Conservation (phyloP, 73 alveolate genomes). For the Paraurostyla sp. region DNA sequence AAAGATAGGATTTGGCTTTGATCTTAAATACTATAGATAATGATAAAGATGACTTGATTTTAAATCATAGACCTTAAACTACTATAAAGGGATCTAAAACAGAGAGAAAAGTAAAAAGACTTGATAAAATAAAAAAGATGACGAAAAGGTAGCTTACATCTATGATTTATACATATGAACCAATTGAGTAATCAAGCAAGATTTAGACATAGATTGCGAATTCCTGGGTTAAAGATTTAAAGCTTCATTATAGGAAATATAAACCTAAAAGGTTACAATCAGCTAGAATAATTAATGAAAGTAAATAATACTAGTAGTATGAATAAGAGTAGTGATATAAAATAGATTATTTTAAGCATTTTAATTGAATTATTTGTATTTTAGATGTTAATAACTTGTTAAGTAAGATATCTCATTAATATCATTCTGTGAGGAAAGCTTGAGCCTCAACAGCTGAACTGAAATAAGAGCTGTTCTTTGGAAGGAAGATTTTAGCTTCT, state of each 20-base stretch:
- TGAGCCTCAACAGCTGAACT: not conserved
- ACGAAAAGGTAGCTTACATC: no score
- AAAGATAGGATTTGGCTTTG: not conserved
- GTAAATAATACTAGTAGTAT: no score
- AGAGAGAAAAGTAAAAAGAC: not conserved
- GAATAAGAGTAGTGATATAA: not conserved
- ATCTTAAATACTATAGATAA: not conserved
- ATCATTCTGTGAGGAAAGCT: not conserved
- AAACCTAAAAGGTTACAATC: no score
- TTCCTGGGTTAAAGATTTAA: no score
- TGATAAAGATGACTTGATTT: not conserved
- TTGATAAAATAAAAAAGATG: not conserved
- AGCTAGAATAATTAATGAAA: no score
- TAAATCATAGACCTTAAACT: not conserved
- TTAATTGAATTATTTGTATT: not conserved
- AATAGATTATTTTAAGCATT: not conserved
- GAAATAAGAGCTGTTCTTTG: slow-evolving; percentile 37
- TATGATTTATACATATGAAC: no score
- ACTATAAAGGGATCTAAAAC: not conserved
- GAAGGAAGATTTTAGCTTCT: slow-evolving; percentile 69
- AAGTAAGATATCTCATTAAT: not conserved
- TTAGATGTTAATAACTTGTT: not conserved
- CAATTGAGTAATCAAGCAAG: no score
- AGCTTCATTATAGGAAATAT: no score
- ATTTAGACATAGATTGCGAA: no score